Base-by-base conservation (phyloP, 225 moss, liverwort and hornwort species). In the Bryoerythrophyllum caledonicum region DNA sequence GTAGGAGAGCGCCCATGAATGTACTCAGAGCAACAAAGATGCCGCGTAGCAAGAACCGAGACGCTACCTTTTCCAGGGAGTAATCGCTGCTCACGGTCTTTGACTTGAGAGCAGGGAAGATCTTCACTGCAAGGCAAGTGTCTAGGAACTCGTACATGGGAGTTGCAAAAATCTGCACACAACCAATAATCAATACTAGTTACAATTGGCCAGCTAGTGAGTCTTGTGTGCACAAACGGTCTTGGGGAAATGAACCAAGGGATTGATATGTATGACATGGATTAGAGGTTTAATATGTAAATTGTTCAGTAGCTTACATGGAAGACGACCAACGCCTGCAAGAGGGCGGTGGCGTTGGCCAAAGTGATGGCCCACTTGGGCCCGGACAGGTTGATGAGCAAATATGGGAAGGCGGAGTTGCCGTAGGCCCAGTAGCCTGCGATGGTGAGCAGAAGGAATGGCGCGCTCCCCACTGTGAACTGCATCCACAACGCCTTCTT, bases 391-490 rank as follows among this genome's bases (percentile, higher is more conserved):
- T 82, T 82, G 73, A 78, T 70, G 78, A 90, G 65, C 32, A 87
- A 37, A 65, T 84, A 86, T 2, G 84, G 85, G 26, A 57, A 76
- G 1, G 75, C 80, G 5, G 35, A 0, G 8, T 86, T 84, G 11
- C 89, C 87, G 15, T 90, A 87, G 35, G 89, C 87, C 87, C 87
- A 87, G 23, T 85, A 90, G 25, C 86, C 86, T 10, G 76, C 76
- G 2, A 90, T 24, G 8, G 86, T 82, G 54, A 90, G 78, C 1
- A 84, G 48, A 4, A 90, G 2, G 44, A 85, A 80, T 0, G 86
- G 84, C 0, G 76, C 1, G 7, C 73, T 78, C 16, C 84, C 86
- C 0, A 80, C 13, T 0, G 80, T 84, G 56, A 72, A 80, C 63
- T 89, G 84, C 51, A 89, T 32, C 19, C 62, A 62, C 2, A 89